Evolutionary conservation across 2,329 filamentous ascomycete genomes (phyloP).

Genomic region (Dactylonectria macrodidyma): DNA sequence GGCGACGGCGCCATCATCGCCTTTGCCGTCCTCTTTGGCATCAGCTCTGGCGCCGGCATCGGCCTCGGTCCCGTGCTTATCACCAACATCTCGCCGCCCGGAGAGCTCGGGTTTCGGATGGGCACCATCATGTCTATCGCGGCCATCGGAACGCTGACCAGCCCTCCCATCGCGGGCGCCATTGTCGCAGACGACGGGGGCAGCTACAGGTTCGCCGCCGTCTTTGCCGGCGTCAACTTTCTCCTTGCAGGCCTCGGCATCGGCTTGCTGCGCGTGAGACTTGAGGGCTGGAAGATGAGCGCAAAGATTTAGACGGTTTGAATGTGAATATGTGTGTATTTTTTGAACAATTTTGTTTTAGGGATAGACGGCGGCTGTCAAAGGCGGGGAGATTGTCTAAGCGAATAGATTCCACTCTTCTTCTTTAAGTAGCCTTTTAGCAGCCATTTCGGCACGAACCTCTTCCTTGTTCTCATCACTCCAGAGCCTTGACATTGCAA

Average conservation of each 20-base stretch:
- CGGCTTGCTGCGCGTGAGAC: slow-evolving; percentile 29
- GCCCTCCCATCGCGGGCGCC: slow-evolving; percentile 33
- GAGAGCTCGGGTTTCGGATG: slow-evolving; percentile 38
- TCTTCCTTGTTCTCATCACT: not conserved
- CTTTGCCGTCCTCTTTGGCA: slow-evolving; percentile 35
- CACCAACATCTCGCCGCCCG: slow-evolving; percentile 27
- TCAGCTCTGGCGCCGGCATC: slow-evolving; percentile 37
- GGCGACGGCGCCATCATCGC: slow-evolving; percentile 31
- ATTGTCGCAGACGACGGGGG: slow-evolving; percentile 32
- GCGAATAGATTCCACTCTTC: not conserved
- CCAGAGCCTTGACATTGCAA: not conserved
- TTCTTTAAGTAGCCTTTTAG: no score
- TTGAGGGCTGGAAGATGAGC: slow-evolving; percentile 33
- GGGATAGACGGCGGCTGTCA: not conserved
- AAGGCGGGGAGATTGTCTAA: not conserved
- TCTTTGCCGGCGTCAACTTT: slow-evolving; percentile 37
- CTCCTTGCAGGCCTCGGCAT: slow-evolving; percentile 32
- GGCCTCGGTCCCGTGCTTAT: slow-evolving; percentile 33
- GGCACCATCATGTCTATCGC: slow-evolving; percentile 35
- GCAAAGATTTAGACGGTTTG: slow-evolving; percentile 22
- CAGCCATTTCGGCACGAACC: no score
- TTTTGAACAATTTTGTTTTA: slow-evolving; percentile 1
- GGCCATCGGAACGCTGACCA: slow-evolving; percentile 32
- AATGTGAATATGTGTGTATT: slow-evolving; percentile 3
- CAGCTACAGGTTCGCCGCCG: slow-evolving; percentile 37